Evolutionary conservation across 2,329 filamentous ascomycete species (phyloP).

Genomic region (Metarhizium robertsii): DNA sequence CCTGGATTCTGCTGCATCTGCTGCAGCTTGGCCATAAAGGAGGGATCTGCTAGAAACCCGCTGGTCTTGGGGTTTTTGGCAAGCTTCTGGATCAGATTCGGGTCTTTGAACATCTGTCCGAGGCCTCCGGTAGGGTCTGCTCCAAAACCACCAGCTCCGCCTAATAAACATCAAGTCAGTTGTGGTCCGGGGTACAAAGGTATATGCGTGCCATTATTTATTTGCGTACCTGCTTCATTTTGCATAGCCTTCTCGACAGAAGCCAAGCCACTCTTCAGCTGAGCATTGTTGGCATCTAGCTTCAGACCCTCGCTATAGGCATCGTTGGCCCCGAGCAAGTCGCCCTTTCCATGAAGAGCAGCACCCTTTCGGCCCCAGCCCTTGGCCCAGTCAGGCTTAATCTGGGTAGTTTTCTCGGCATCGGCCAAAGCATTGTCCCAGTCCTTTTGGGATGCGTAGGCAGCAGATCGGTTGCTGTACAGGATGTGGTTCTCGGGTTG

Average conservation of each 20-base stretch:
- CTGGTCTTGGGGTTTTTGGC: constrained; percentile 92
- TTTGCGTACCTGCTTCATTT: constrained; percentile 28
- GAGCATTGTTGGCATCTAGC: constrained; percentile 82
- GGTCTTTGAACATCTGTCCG: constrained; percentile 92
- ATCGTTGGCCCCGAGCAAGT: constrained; percentile 76
- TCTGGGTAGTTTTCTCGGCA: constrained; percentile 83
- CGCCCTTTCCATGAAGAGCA: constrained; percentile 78
- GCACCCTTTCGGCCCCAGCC: constrained; percentile 91
- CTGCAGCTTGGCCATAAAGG: constrained; percentile 87
- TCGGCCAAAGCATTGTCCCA: constrained; percentile 79
- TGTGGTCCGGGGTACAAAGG: neutral
- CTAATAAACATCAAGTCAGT: constrained; percentile 7
- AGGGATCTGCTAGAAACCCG: constrained; percentile 64
- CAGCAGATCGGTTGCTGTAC: constrained; percentile 91
- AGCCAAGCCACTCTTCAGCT: constrained; percentile 80
- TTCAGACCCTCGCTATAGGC: constrained; percentile 94
- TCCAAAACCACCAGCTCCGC: constrained; percentile 22
- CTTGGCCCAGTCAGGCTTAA: constrained; percentile 98
- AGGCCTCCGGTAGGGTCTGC: constrained; percentile 66
- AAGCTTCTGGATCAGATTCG: constrained; percentile 80
- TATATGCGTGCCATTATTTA: neutral
- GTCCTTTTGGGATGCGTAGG: constrained; percentile 80
- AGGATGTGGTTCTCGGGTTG: constrained; percentile 91
- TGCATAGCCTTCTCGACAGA: constrained; percentile 85
- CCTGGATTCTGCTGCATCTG: constrained; percentile 72